These are phyloP conservation scores for Thermomyces lanuginosus DNA, from an alignment of 2,329 filamentous ascomycete genomes.

Conservation along the genomic window DNA sequence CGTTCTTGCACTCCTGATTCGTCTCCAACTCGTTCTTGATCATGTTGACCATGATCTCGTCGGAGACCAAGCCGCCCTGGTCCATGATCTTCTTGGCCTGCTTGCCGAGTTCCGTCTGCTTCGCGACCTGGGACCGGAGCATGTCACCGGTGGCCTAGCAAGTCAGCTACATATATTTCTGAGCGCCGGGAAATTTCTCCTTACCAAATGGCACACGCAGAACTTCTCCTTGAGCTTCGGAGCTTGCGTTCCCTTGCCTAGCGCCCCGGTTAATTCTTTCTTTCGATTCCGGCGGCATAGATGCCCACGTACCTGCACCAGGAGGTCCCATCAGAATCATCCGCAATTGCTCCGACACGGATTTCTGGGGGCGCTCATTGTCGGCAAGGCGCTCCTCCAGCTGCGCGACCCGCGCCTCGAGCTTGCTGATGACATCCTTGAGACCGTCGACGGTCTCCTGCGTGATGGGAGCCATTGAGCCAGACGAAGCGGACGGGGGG, in stretches of 20 bases:
- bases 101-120: conserved; percentile 84
- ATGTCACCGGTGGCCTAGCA: conserved; percentile 89
- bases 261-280: conserved; percentile 1
- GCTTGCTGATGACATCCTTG: conserved; percentile 64
- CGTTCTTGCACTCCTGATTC: conserved; percentile 92
- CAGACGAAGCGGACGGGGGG: conserved; percentile 6
- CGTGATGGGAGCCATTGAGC: conserved; percentile 67
- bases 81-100: conserved; percentile 99
- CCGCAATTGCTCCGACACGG: conserved; percentile 52
- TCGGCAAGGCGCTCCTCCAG: conserved; percentile 57
- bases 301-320: conserved; percentile 57
- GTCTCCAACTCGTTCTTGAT: conserved; percentile 92
- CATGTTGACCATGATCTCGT: conserved; percentile 99
- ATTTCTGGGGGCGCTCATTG: conserved; percentile 35
- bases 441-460: conserved; percentile 66
- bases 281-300: background rate
- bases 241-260: conserved; percentile 97
- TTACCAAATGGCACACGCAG: conserved; percentile 88
- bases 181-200: conserved; percentile 17
- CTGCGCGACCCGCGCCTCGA: conserved; percentile 73
- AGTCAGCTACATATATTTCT: conserved; percentile 6
- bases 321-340: conserved; percentile 98
- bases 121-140: conserved; percentile 93
- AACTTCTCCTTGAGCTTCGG: conserved; percentile 98
- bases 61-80: conserved; percentile 87